A percentile compares a stretch with the other conserved stretches of the same genome.
Evolutionary conservation across 306 rosid genomes (phyloP).

Genomic region (Vachellia collinsii): DNA sequence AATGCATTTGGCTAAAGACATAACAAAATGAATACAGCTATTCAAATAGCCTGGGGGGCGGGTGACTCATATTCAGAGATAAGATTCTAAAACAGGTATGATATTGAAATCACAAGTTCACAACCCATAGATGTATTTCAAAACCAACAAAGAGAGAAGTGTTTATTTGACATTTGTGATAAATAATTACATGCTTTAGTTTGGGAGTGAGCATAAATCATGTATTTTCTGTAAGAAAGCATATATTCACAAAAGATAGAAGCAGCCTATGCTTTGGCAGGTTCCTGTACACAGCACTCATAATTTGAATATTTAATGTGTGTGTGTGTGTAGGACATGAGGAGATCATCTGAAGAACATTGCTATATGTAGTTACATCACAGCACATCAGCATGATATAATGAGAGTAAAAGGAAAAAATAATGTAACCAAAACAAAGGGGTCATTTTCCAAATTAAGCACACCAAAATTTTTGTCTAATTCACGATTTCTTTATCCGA

Average conservation of each 20-base stretch:
- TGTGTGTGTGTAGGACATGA: not conserved
- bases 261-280: not conserved
- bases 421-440: not conserved
- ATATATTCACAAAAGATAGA: constrained; percentile 10
- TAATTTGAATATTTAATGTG: not conserved
- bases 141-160: not conserved
- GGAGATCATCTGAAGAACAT: constrained; percentile 27
- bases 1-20: constrained; percentile 9
- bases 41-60: not conserved
- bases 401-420: not conserved
- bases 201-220: not conserved
- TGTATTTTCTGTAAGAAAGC: not conserved
- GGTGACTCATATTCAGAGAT: not conserved
- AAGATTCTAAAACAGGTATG: constrained; percentile 20
- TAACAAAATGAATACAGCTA: constrained; percentile 3
- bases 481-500: constrained; percentile 4
- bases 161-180: not conserved
- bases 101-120: constrained; percentile 4
- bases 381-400: not conserved
- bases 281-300: not conserved
- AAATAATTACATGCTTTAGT: constrained; percentile 11
- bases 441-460: constrained; percentile 27
- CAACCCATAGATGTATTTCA: not conserved
- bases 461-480: constrained; percentile 12
- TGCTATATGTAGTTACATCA: constrained; percentile 7